Evolutionary conservation across 371 early-diverging fungal genomes (phyloP).

Genomic region (Gilbertella persicaria): DNA sequence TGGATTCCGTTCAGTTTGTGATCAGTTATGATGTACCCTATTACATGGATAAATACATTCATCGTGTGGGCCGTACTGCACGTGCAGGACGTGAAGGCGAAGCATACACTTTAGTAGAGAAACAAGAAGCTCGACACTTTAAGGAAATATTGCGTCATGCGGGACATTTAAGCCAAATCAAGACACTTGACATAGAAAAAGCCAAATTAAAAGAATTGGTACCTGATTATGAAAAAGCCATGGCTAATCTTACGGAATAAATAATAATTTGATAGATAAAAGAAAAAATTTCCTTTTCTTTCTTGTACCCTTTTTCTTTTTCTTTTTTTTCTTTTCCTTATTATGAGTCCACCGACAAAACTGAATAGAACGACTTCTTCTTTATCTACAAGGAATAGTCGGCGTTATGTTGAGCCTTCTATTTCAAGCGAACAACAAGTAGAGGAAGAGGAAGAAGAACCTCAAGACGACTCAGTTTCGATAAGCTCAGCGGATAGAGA

Average conservation of each 20-base stretch:
- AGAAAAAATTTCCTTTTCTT: background rate
- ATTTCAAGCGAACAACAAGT: conserved; percentile 7
- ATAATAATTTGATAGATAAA: conserved; percentile 2
- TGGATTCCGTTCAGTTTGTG: conserved; percentile 81
- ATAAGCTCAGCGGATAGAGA: conserved; percentile 44
- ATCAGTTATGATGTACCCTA: conserved; percentile 95
- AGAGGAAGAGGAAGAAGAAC: conserved; percentile 10
- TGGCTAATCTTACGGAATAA: conserved; percentile 20
- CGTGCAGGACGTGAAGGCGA: conserved; percentile 91
- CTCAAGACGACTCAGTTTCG: conserved; percentile 25
- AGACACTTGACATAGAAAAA: conserved; percentile 46
- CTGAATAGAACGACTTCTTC: conserved; percentile 8
- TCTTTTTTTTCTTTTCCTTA: conserved; percentile 1
- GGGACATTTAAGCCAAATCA: conserved; percentile 64
- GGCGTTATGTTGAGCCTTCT: background rate
- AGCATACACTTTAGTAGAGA: conserved; percentile 87
- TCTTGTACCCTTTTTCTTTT: conserved; percentile 1
- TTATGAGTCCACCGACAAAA: background rate
- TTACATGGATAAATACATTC: conserved; percentile 90
- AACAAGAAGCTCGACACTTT: conserved; percentile 75
- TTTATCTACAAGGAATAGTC: conserved; percentile 1
- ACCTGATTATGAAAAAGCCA: conserved; percentile 31
- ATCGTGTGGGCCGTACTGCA: conserved; percentile 98
- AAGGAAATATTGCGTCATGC: conserved; percentile 74
- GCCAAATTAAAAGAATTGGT: conserved; percentile 29